A percentile compares a stretch with the other conserved stretches of the same genome.
These are phyloP conservation scores for Penstemon barbatus DNA, from an alignment of 257 asterid species.

Conservation along the genomic window DNA sequence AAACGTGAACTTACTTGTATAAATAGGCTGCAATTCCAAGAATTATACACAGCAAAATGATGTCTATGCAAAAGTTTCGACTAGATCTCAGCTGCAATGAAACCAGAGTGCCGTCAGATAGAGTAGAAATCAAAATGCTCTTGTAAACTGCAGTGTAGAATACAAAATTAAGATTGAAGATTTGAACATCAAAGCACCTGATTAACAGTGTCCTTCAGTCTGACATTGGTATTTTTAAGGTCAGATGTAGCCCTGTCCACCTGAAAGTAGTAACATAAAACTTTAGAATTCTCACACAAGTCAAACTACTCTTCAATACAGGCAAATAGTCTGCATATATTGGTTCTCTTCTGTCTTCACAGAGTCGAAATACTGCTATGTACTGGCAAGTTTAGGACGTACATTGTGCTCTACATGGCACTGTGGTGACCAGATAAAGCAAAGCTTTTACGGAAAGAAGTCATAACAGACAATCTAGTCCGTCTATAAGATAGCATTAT, in stretches of 20 bases:
- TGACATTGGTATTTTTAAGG: slow-evolving; percentile 91
- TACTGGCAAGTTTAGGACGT: slow-evolving; percentile 5
- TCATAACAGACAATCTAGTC: neutral
- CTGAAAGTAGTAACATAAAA: slow-evolving; percentile 44
- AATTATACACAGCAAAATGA: slow-evolving; percentile 78
- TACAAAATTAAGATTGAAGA: slow-evolving; percentile 9
- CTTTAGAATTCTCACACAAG: slow-evolving; percentile 12
- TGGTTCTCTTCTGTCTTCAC: neutral
- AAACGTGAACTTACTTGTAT: slow-evolving; percentile 68
- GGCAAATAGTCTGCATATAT: slow-evolving; percentile 27
- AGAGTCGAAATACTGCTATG: slow-evolving; percentile 7
- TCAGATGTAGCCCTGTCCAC: slow-evolving; percentile 95
- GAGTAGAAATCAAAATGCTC: neutral
- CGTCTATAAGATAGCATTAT: neutral
- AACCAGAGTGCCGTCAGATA: slow-evolving; percentile 19
- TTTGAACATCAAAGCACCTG: slow-evolving; percentile 58
- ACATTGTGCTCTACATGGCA: neutral
- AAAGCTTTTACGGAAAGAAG: slow-evolving; percentile 3
- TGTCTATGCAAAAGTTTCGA: slow-evolving; percentile 93
- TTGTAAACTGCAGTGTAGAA: neutral
- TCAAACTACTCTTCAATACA: slow-evolving; percentile 28
- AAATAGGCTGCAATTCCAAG: slow-evolving; percentile 97
- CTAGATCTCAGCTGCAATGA: slow-evolving; percentile 87
- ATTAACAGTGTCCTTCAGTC: slow-evolving; percentile 91
- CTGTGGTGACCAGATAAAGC: slow-evolving; percentile 13